Evolutionary conservation across 768 basidiomycete species (phyloP).

Genomic region (Psilocybe azurescens): DNA sequence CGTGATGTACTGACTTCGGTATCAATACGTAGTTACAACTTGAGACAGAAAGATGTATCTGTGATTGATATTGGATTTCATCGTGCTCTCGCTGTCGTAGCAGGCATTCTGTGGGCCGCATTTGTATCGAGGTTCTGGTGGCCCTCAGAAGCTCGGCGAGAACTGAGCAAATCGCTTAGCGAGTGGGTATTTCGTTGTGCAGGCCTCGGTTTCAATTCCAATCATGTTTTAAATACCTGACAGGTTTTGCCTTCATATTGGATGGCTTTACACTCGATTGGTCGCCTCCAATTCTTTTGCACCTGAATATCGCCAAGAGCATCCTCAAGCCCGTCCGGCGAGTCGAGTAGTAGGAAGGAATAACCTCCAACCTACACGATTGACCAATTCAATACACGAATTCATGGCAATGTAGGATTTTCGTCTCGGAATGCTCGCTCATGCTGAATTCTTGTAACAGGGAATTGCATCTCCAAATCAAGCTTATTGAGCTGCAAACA

Average conservation of each 20-base stretch:
- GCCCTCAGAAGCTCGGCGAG: constrained; percentile 92
- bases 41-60: constrained; percentile 63
- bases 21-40: constrained; percentile 67
- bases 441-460: constrained; percentile 41
- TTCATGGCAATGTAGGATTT: constrained; percentile 89
- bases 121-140: constrained; percentile 92
- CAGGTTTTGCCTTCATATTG: constrained; percentile 92
- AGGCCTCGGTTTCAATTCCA: not conserved
- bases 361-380: constrained; percentile 41
- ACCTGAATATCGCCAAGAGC: constrained; percentile 46
- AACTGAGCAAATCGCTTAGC: constrained; percentile 83
- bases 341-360: constrained; percentile 26
- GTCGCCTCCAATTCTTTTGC: constrained; percentile 86
- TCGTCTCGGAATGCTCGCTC: not conserved
- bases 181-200: constrained; percentile 50
- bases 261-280: constrained; percentile 93
- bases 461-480: constrained; percentile 95
- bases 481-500: constrained; percentile 83
- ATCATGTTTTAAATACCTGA: not conserved
- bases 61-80: constrained; percentile 75
- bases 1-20: not conserved
- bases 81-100: constrained; percentile 80
- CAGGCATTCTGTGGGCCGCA: constrained; percentile 89
- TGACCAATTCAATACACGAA: constrained; percentile 73
- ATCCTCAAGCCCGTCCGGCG: constrained; percentile 20